Evolutionary conservation across 768 basidiomycete species (phyloP).

Genomic region (Lactarius tabidus): DNA sequence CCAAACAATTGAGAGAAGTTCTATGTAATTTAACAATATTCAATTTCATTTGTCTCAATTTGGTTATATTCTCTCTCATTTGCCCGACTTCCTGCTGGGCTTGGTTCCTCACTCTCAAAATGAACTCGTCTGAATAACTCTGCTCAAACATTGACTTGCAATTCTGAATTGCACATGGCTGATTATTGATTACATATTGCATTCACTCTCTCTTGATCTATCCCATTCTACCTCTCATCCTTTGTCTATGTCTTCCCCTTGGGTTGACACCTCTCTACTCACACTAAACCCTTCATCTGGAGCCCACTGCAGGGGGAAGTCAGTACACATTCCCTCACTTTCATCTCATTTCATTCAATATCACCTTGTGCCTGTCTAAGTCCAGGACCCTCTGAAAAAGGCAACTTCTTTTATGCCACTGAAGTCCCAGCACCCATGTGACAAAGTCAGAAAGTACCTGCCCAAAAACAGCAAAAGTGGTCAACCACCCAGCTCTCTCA

Average conservation of each 20-base stretch:
- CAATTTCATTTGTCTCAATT: no score
- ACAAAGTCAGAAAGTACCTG: background rate
- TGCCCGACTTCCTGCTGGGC: no score
- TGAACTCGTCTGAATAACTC: no score
- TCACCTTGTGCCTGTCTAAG: background rate
- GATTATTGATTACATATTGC: no score
- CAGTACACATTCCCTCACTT: background rate
- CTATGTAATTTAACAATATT: no score
- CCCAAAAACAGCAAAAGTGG: background rate
- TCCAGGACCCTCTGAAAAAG: background rate
- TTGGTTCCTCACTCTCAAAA: no score
- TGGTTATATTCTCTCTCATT: no score
- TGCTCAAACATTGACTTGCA: no score
- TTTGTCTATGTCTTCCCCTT: no score
- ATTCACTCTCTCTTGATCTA: no score
- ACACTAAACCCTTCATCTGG: background rate
- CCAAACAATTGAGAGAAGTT: no score
- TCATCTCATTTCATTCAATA: background rate
- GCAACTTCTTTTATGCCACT: background rate
- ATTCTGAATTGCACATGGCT: no score
- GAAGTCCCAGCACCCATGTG: background rate
- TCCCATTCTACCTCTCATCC: constrained; percentile 20
- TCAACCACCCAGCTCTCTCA: background rate
- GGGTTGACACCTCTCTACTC: background rate
- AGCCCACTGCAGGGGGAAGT: background rate